Evolutionary conservation across 192 early-diverging fungal species (phyloP), one percentile per base, ranked within the genome.

Genomic region (Physocladia obscura): DNA sequence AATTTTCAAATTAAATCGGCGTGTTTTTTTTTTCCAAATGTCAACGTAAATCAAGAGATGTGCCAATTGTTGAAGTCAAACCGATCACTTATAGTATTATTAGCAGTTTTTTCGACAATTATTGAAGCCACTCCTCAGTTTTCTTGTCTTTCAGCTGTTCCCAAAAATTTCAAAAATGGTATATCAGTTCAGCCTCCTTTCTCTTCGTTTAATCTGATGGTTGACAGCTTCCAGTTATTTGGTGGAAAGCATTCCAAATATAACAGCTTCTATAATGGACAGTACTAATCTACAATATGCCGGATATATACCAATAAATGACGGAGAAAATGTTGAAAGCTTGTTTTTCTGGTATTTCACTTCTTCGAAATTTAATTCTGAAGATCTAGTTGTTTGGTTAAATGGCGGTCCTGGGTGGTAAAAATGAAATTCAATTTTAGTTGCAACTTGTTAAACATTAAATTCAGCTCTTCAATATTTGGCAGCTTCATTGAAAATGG

Each of bases 401-500:
- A 76, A 76, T 34, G 76, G 76, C 26, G 73, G 76, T 49, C 58
- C 58, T 5, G 73, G 73, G 17, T 74, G 65, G 38, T 47, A 35
- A 11, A 15, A 0, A 54, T 71, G 4, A 19, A 22, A 2, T 21
- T 62, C 47, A 8, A 21, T 57, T n/a, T 19, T 19, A 19, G 58
- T 72, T 35, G 21, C 22, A 37, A 54, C 48, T 29, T 56, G 5
- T 6, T 17, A 36, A 17, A 34, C n/a, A n/a, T n/a, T n/a, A 52
- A 13, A 5, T 48, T 4, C 39, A 69, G 67, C 22, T 70, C 69
- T 4, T 60, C 57, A 21, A 30, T 77, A 29, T 65, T 74, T 57
- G 75, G 75, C 21, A 69, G 62, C n/a, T 77, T 76, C 59, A 35
- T 76, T n/a, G 75, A 77, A 27, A 77, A 70, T 35, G 69, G 69